Evolutionary conservation across 163 green algal species (phyloP).

Genomic region (Chlorella variabilis): DNA sequence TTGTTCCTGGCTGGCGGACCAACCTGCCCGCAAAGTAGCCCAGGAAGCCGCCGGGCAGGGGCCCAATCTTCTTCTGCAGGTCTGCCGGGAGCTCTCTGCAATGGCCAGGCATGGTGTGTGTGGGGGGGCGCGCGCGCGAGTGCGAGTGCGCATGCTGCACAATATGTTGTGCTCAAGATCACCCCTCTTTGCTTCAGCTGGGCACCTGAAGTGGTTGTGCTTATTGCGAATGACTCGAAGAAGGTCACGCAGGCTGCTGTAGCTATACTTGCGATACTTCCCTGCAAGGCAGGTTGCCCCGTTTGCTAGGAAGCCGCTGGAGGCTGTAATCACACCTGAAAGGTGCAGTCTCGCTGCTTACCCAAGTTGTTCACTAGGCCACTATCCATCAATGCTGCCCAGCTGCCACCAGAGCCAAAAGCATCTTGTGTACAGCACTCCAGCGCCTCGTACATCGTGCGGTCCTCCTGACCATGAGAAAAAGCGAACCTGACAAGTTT

Average conservation of each 20-base stretch:
- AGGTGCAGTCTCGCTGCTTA: no score
- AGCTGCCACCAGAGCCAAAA: constrained; percentile 59
- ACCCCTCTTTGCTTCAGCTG: not conserved
- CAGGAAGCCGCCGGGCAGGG: constrained; percentile 83
- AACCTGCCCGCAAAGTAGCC: constrained; percentile 49
- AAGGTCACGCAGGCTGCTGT: constrained; percentile 87
- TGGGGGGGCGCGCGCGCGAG: no score
- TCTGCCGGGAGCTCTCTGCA: constrained; percentile 80
- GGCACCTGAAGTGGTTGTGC: constrained; percentile 88
- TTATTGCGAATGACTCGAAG: constrained; percentile 98
- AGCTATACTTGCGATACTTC: constrained; percentile 68
- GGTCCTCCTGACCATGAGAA: constrained; percentile 35
- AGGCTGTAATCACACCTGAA: no score
- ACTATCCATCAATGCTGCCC: constrained; percentile 72
- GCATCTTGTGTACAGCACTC: constrained; percentile 32
- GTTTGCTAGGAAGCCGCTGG: no score
- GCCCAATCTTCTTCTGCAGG: constrained; percentile 82
- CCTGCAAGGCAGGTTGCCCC: constrained; percentile 18
- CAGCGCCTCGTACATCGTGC: constrained; percentile 34
- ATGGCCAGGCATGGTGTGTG: no score
- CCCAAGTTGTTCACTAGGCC: constrained; percentile 88
- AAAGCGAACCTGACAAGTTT: not conserved
- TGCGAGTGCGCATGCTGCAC: no score
- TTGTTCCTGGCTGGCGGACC: no score
- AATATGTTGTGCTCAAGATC: not conserved